phyloP scores from a whole-genome alignment of 257 asterid species.

The Hygrophila difformis region DNA sequence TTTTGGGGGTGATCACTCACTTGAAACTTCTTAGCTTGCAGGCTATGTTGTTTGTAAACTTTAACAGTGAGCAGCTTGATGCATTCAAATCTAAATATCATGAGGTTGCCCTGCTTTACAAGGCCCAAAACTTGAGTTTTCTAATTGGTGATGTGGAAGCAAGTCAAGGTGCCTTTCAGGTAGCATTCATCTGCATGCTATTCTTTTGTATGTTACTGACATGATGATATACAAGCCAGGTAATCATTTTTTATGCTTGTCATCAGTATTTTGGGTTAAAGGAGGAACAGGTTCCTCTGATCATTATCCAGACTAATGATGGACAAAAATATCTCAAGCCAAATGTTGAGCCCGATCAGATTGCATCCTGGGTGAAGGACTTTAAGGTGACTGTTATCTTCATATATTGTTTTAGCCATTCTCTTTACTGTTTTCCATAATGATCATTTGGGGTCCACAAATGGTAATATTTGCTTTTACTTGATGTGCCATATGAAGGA shows the following conservation, averaged over 20 bases:
- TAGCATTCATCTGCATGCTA: conserved; percentile 24
- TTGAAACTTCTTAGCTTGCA: conserved; percentile 27
- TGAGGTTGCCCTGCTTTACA: conserved; percentile 62
- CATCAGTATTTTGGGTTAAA: conserved; percentile 81
- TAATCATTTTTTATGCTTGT: conserved; percentile 14
- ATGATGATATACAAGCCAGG: conserved; percentile 6
- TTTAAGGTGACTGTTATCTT: conserved; percentile 45
- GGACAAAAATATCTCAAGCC: conserved; percentile 67
- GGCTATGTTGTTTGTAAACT: conserved; percentile 80
- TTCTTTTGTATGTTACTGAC: conserved; percentile 6
- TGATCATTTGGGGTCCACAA: too few relatives aligned
- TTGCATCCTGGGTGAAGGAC: conserved; percentile 73
- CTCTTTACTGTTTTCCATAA: too few relatives aligned
- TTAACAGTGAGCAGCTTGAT: conserved; percentile 46
- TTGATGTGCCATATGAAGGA: conserved; percentile 30
- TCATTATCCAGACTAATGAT: conserved; percentile 60
- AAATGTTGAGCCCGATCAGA: conserved; percentile 70
- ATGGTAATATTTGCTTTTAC: background rate
- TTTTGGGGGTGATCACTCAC: conserved; percentile 11
- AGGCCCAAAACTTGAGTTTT: conserved; percentile 57
- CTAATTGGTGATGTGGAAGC: conserved; percentile 80
- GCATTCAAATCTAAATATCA: conserved; percentile 62
- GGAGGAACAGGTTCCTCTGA: conserved; percentile 77
- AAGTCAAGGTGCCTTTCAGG: conserved; percentile 93
- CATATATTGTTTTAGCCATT: too few relatives aligned